Conservation (phyloP, 139 green algal species). For the Volvox reticuliferus region DNA sequence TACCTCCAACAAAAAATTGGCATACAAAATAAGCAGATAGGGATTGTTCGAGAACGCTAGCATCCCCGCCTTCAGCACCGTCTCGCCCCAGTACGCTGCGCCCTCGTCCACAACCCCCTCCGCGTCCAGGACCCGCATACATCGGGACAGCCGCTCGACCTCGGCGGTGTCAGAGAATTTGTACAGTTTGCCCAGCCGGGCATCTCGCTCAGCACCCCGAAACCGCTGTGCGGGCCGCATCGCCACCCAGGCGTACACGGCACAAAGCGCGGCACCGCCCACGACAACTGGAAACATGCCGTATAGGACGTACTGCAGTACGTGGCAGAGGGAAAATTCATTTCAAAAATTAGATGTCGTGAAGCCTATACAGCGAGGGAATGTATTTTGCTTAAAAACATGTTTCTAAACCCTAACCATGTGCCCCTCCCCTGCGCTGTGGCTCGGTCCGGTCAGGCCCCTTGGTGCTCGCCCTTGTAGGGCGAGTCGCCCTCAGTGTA, state of each 20-base stretch:
- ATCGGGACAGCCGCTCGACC: conserved; percentile 27
- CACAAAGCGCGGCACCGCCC: neutral
- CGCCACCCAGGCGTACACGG: conserved; percentile 6
- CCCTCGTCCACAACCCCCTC: conserved; percentile 38
- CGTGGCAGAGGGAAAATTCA: no score
- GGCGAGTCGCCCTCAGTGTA: no score
- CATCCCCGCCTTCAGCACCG: conserved; percentile 53
- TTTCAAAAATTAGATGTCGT: no score
- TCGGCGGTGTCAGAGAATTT: conserved; percentile 6
- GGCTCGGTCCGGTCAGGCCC: no score
- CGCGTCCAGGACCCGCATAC: conserved; percentile 46
- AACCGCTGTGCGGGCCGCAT: conserved; percentile 26
- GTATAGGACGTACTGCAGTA: conserved; percentile 50
- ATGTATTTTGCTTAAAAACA: no score
- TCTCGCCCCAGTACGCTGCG: conserved; percentile 35
- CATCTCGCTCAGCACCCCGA: neutral
- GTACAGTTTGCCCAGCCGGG: conserved; percentile 11
- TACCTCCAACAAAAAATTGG: conserved; percentile 60
- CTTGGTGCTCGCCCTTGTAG: no score
- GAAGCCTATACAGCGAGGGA: no score
- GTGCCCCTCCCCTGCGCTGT: no score
- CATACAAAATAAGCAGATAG: conserved; percentile 48
- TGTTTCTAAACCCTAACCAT: no score
- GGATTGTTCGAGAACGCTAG: conserved; percentile 39
- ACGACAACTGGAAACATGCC: conserved; percentile 45